phyloP scores from a whole-genome alignment of 495 filamentous ascomycete genomes.

The Lophiotrema nucula region DNA sequence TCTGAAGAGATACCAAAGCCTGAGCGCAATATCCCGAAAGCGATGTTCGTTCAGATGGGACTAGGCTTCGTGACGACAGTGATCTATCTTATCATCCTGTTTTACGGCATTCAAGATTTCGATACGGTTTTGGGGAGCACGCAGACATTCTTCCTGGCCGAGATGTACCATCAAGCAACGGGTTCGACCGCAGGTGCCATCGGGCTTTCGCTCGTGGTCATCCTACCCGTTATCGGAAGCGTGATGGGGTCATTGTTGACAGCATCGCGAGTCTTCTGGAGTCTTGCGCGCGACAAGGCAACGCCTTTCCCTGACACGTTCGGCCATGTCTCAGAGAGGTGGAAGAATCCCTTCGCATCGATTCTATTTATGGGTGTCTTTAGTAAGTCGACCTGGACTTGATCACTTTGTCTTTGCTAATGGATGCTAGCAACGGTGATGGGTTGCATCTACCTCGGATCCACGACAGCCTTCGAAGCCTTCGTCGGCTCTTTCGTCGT shows the following conservation, averaged over 20 bases:
- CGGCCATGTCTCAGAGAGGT: constrained; percentile 48
- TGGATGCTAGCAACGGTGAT: constrained; percentile 50
- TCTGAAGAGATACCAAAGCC: constrained; percentile 76
- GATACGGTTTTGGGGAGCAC: constrained; percentile 53
- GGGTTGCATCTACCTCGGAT: constrained; percentile 71
- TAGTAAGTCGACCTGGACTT: constrained; percentile 26
- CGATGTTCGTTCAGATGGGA: constrained; percentile 42
- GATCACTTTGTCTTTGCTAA: not conserved
- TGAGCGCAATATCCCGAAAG: constrained; percentile 58
- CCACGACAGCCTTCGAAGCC: constrained; percentile 68
- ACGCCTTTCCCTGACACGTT: constrained; percentile 53
- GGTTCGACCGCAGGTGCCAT: constrained; percentile 53
- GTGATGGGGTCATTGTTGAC: constrained; percentile 68
- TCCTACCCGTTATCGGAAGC: constrained; percentile 60
- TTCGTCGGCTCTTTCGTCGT: constrained; percentile 73
- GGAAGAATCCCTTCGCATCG: constrained; percentile 64
- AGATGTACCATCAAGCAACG: constrained; percentile 76
- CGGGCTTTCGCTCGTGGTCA: constrained; percentile 66
- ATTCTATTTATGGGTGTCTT: constrained; percentile 62
- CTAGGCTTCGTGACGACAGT: constrained; percentile 65
- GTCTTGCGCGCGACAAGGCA: constrained; percentile 70
- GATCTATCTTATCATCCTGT: constrained; percentile 68
- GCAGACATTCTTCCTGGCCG: constrained; percentile 65
- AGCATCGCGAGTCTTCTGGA: constrained; percentile 75
- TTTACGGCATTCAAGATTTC: constrained; percentile 67